phyloP scores from a whole-genome alignment of 768 basidiomycete genomes.

The Mycena leptocephala region DNA sequence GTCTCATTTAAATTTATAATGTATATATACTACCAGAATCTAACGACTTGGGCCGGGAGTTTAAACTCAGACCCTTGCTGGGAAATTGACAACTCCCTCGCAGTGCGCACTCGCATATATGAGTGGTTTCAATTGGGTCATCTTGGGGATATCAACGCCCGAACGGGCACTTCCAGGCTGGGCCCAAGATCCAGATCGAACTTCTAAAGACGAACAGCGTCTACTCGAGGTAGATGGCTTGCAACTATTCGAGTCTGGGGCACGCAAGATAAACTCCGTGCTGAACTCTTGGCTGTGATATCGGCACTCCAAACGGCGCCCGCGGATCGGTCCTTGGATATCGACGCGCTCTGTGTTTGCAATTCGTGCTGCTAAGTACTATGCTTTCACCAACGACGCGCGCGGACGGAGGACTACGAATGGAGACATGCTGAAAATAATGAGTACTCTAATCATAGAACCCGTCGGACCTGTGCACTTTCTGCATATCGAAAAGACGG shows the following conservation, averaged over 20 bases:
- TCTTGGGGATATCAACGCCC: constrained; percentile 20
- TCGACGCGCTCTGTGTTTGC: constrained; percentile 18
- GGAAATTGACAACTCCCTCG: background rate
- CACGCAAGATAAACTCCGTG: background rate
- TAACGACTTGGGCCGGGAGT: background rate
- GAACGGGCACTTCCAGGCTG: background rate
- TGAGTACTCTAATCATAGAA: background rate
- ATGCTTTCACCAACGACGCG: background rate
- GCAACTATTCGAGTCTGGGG: background rate
- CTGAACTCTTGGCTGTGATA: background rate
- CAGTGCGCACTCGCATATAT: constrained; percentile 13
- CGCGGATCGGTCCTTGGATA: background rate
- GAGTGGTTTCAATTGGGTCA: background rate
- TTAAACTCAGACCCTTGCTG: constrained; percentile 16
- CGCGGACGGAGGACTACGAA: constrained; percentile 15
- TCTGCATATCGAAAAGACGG: background rate
- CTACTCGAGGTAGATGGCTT: background rate
- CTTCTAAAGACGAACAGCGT: background rate
- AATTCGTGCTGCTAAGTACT: background rate
- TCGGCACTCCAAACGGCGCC: background rate
- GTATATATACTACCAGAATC: constrained; percentile 13
- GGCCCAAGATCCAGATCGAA: background rate
- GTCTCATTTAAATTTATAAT: constrained; percentile 14
- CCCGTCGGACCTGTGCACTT: constrained; percentile 5
- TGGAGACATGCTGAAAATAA: constrained; percentile 17